Conservation (phyloP, 2,329 filamentous ascomycete species). For the Leptosphaerulina australis region DNA sequence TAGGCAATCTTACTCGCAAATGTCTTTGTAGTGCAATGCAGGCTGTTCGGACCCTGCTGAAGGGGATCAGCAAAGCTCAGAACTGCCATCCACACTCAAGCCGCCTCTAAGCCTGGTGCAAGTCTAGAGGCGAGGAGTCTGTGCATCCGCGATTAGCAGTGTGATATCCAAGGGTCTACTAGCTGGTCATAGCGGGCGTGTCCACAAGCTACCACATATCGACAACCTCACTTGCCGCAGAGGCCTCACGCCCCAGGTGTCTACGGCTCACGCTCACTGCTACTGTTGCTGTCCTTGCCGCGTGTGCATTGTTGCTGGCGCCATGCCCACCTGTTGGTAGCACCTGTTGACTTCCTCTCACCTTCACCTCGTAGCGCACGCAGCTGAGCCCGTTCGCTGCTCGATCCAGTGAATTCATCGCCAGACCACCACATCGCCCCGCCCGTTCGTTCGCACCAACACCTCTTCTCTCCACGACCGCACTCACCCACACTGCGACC, state of each 20-base stretch:
- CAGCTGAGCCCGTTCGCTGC: conserved; percentile 13
- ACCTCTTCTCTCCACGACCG: conserved; percentile 4
- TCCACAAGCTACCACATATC: conserved; percentile 14
- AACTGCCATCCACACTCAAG: conserved; percentile 1
- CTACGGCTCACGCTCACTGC: conserved; percentile 4
- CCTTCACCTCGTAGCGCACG: conserved; percentile 3
- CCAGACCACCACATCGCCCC: conserved; percentile 6
- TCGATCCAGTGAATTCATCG: conserved; percentile 6
- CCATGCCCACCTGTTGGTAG: conserved; percentile 12
- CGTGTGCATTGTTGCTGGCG: conserved; percentile 13
- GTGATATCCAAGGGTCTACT: conserved; percentile 12
- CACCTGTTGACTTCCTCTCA: conserved; percentile 1
- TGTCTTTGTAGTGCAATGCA: background rate
- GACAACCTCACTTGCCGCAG: conserved; percentile 10
- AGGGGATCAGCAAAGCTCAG: background rate
- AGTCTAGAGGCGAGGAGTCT: conserved; percentile 13
- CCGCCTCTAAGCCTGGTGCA: conserved; percentile 8
- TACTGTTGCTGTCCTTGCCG: background rate
- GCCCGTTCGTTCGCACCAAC: conserved; percentile 3
- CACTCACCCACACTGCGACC: conserved; percentile 10
- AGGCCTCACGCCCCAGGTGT: conserved; percentile 2
- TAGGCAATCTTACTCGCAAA: background rate
- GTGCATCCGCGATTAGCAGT: conserved; percentile 16
- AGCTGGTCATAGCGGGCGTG: conserved; percentile 9
- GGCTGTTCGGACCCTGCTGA: background rate